Conservation (phyloP, 257 asterid species). For the Agastache rugosa region DNA sequence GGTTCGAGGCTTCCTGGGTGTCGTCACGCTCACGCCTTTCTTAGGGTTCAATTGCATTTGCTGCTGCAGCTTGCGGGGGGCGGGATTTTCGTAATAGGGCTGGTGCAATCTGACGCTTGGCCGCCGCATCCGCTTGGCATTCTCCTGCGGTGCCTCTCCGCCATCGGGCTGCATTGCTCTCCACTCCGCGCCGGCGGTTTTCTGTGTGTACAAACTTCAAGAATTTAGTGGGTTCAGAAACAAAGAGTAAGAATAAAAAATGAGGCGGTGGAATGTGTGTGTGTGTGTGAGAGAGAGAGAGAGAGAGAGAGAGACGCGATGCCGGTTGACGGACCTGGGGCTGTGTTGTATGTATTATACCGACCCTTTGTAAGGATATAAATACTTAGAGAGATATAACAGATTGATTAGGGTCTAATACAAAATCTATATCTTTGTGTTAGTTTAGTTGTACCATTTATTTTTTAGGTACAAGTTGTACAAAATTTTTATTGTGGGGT, state of each 20-base stretch:
- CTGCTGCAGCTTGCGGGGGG: constrained; percentile 42
- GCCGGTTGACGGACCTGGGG: not conserved
- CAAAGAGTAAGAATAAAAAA: too few species aligned
- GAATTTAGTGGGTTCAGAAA: not conserved
- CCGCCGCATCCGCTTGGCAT: constrained; percentile 50
- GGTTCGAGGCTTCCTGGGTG: constrained; percentile 36
- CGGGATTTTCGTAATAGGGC: constrained; percentile 47
- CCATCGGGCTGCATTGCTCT: constrained; percentile 40
- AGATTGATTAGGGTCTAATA: too few species aligned
- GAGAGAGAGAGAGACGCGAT: not conserved
- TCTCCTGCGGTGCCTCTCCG: constrained; percentile 34
- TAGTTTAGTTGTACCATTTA: too few species aligned
- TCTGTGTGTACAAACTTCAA: not conserved
- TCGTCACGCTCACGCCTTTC: constrained; percentile 29
- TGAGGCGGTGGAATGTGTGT: constrained; percentile 15
- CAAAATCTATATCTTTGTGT: too few species aligned
- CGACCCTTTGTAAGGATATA: too few species aligned
- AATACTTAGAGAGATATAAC: too few species aligned
- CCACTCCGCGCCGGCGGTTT: not conserved
- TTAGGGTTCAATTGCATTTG: constrained; percentile 40
- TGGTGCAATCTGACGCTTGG: constrained; percentile 55
- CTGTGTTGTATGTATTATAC: too few species aligned
- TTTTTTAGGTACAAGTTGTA: too few species aligned
- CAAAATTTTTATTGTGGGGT: too few species aligned
- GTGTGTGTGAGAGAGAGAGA: too few species aligned